These are phyloP conservation scores for Carpinus viminea DNA, from an alignment of 306 rosid genomes.

Conservation along the genomic window DNA sequence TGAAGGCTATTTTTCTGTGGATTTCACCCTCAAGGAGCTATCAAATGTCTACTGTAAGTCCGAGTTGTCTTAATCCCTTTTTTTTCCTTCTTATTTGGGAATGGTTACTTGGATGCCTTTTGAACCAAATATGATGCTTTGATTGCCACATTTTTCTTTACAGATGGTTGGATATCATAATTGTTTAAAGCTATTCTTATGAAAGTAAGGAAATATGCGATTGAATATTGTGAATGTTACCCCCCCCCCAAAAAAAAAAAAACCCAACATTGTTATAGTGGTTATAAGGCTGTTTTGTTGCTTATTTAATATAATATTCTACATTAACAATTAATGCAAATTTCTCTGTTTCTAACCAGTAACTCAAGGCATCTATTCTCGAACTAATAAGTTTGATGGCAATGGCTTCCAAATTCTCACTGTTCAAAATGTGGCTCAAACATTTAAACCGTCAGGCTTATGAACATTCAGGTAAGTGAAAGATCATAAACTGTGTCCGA, in stretches of 20 bases:
- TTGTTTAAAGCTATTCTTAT: background rate
- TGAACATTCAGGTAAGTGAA: constrained; percentile 78
- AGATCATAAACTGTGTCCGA: constrained; percentile 4
- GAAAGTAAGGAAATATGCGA: background rate
- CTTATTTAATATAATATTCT: constrained; percentile 11
- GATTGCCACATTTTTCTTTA: background rate
- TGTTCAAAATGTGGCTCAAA: constrained; percentile 36
- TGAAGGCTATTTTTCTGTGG: constrained; percentile 58
- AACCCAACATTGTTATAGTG: background rate
- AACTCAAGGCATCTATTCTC: constrained; percentile 59
- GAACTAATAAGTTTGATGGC: constrained; percentile 47
- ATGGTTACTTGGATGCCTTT: background rate
- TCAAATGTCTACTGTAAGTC: constrained; percentile 51
- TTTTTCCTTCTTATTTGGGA: background rate
- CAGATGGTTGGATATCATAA: background rate
- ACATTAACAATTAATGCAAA: constrained; percentile 23
- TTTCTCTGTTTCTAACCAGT: constrained; percentile 51
- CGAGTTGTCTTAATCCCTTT: constrained; percentile 7
- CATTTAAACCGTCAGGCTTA: constrained; percentile 32
- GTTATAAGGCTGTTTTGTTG: constrained; percentile 1
- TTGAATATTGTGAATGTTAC: background rate
- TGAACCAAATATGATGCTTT: background rate
- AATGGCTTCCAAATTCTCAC: constrained; percentile 33
- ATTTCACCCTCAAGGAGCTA: constrained; percentile 51
- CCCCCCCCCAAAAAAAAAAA: no score